A percentile compares a stretch with the other conserved stretches of the same genome.
Evolutionary conservation across 331 rosid genomes (phyloP).

Genomic region (Malus hybrid): DNA sequence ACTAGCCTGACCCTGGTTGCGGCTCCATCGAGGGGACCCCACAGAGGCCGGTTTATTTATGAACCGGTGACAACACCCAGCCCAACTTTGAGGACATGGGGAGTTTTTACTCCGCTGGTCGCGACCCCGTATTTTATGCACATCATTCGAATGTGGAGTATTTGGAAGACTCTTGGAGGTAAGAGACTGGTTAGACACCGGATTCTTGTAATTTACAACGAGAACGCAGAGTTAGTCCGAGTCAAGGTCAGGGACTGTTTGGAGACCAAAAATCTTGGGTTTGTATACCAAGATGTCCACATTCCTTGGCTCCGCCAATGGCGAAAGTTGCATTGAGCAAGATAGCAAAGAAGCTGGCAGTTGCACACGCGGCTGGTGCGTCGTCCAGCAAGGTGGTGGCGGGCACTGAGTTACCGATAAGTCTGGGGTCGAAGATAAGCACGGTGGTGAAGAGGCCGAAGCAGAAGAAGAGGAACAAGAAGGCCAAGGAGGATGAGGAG

Average conservation of each 20-base stretch:
- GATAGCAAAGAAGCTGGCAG: constrained; percentile 7
- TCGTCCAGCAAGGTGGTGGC: constrained; percentile 12
- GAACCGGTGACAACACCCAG: constrained; percentile 57
- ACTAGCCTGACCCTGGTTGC: constrained; percentile 37
- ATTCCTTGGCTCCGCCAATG: constrained; percentile 55
- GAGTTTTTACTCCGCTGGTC: constrained; percentile 59
- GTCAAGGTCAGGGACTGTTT: constrained; percentile 63
- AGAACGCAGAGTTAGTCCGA: constrained; percentile 50
- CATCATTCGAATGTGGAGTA: constrained; percentile 68
- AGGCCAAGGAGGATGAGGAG: constrained; percentile 60
- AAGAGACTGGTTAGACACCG: constrained; percentile 62
- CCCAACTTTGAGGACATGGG: constrained; percentile 80
- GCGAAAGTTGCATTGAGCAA: not conserved
- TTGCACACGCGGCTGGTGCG: constrained; percentile 35
- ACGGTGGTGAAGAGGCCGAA: constrained; percentile 43
- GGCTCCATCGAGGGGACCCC: constrained; percentile 58
- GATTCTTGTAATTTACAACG: constrained; percentile 69
- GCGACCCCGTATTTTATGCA: constrained; percentile 68
- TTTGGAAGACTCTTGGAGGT: constrained; percentile 69
- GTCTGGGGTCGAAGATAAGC: constrained; percentile 30
- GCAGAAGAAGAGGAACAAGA: constrained; percentile 40
- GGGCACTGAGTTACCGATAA: constrained; percentile 26
- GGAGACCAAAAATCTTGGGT: constrained; percentile 44
- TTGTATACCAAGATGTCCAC: constrained; percentile 53
- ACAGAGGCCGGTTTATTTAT: constrained; percentile 44